Conservation (phyloP, 2,329 filamentous ascomycete species). For the Calycina herbarum region DNA sequence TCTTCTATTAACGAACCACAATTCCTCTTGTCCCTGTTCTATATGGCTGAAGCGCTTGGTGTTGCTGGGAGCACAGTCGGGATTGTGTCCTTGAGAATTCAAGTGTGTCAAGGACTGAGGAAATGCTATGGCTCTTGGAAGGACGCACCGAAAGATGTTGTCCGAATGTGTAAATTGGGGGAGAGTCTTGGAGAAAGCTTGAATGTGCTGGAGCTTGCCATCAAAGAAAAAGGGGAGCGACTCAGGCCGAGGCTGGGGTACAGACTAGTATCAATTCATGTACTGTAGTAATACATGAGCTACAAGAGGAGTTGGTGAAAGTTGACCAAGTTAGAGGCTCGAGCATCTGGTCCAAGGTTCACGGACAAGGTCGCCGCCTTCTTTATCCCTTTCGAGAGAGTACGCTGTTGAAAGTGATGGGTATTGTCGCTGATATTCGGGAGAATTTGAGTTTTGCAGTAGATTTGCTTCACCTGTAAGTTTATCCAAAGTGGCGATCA, state of each 20-base stretch:
- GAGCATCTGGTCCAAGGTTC: slow-evolving; percentile 9
- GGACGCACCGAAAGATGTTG: not conserved
- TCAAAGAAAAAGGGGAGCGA: not conserved
- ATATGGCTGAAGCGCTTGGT: not conserved
- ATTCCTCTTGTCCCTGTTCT: too few species aligned
- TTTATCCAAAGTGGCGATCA: too few species aligned
- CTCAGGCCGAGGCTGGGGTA: not conserved
- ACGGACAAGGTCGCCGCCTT: slow-evolving; percentile 16
- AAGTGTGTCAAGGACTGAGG: not conserved
- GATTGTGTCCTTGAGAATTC: not conserved
- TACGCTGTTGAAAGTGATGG: slow-evolving; percentile 21
- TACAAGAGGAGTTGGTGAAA: not conserved
- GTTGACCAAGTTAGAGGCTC: not conserved
- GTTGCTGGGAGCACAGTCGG: not conserved
- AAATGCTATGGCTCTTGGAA: not conserved
- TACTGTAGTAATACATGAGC: not conserved
- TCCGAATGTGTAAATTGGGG: not conserved
- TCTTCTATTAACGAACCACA: too few species aligned
- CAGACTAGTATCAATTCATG: not conserved
- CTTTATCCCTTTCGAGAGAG: slow-evolving; percentile 25
- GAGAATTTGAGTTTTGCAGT: not conserved
- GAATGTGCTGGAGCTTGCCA: not conserved
- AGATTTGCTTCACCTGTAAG: not conserved
- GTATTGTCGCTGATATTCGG: not conserved
- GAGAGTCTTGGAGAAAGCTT: not conserved